Evolutionary conservation across 192 early-diverging fungal genomes (phyloP), one percentile per base, ranked within the genome.

Genomic region (Gaertneriomyces sp.): DNA sequence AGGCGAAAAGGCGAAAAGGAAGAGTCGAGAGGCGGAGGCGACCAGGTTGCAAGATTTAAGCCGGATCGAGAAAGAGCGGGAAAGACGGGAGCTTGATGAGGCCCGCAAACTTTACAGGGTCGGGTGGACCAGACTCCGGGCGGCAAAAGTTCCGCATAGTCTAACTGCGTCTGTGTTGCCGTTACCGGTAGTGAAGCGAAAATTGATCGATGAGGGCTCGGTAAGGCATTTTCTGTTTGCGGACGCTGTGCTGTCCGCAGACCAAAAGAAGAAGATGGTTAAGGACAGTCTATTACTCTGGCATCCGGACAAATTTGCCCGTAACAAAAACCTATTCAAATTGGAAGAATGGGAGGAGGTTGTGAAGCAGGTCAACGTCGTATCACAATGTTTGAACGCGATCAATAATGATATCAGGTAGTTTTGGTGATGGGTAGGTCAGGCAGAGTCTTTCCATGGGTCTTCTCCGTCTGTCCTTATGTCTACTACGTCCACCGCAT

Each of bases 271-370:
- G 33, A 68, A 52, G 49, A 68, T 68, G 66, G 38, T 68, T 5
- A 60, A 60, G 57, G 66, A 68, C 39, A 38, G 45, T 7, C 42
- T 68, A 14, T 42, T 68, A 43, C 47, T 68, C 4, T 68, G 66
- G 66, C 66, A 68, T 43, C 66, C 66, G 17, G 66, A 68, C 49
- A 68, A 68, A 50, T 68, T 68, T 60, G 58, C 44, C 17, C 17
- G 45, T 11, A 7, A 49, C 42, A 51, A 60, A 58, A 14, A 11
- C 10, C 33, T 47, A 20, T 68, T 68, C 38, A 40, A 19, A 33
- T 44, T 20, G 66, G 16, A 33, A 17, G 45, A 14, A n/a, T 51
- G 66, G 49, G 58, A 58, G 5, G 41, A 10, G 25, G 57, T 68
- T 16, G 43, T 17, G n/a, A 12, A 50, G 10, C 14, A 16, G 42